phyloP scores from a whole-genome alignment of 345 rosid species.

The Reutealis trisperma region DNA sequence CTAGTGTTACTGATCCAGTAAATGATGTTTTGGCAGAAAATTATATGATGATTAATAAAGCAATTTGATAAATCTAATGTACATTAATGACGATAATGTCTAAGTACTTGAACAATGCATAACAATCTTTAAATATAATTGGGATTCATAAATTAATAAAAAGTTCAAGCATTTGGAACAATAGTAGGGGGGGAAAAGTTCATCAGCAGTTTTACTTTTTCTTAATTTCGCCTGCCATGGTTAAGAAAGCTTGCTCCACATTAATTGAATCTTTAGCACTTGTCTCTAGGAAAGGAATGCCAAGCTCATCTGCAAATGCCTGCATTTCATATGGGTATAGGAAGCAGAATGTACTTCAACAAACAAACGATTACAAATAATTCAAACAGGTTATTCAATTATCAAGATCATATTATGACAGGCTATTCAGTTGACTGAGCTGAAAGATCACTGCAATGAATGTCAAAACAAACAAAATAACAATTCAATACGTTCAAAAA shows the following conservation, averaged over 20 bases:
- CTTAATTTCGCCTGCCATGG: conserved; percentile 81
- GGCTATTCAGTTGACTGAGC: background rate
- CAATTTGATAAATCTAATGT: background rate
- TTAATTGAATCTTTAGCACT: conserved; percentile 85
- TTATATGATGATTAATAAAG: background rate
- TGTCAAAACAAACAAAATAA: background rate
- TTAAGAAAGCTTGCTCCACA: conserved; percentile 82
- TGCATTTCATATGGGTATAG: conserved; percentile 24
- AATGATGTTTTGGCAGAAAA: background rate
- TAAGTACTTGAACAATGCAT: background rate
- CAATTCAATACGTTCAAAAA: background rate
- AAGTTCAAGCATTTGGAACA: background rate
- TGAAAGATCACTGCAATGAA: background rate
- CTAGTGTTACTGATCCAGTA: background rate
- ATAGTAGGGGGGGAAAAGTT: background rate
- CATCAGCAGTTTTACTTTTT: conserved; percentile 43
- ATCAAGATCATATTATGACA: background rate
- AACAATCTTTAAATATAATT: background rate
- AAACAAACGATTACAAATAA: background rate
- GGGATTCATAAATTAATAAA: background rate
- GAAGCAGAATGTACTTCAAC: conserved; percentile 21
- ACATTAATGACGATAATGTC: background rate
- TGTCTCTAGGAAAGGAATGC: conserved; percentile 81
- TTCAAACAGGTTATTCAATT: background rate
- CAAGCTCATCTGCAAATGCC: conserved; percentile 83